Percentiles rank a stretch among this genome's conserved stretches.
Evolutionary conservation across 176 grass and related monocot genomes (phyloP).

Genomic region (Oryza meyeriana): DNA sequence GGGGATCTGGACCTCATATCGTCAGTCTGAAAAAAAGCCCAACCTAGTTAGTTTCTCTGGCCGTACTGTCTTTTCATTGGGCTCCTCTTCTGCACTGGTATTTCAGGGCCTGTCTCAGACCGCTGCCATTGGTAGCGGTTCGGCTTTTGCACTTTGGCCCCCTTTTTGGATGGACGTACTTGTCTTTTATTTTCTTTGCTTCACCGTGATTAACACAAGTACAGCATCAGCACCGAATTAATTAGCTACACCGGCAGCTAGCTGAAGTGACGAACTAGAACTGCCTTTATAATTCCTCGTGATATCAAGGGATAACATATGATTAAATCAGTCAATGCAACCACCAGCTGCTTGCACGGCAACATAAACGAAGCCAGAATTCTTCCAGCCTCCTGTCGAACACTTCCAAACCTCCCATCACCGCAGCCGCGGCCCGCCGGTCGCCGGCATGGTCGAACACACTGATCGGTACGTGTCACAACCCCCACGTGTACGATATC

Average conservation of each 20-base stretch:
- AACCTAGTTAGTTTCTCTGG: too few relatives aligned
- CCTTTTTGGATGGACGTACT: too few relatives aligned
- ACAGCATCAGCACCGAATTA: neutral
- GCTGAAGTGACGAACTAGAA: neutral
- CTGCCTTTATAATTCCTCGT: neutral
- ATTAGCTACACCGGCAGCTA: neutral
- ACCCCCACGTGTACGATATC: constrained; percentile 61
- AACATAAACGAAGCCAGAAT: neutral
- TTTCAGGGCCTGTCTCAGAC: too few relatives aligned
- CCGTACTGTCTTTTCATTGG: too few relatives aligned
- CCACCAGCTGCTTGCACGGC: neutral
- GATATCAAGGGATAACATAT: neutral
- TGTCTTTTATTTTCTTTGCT: neutral
- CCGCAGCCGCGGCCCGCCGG: neutral
- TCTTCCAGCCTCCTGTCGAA: neutral
- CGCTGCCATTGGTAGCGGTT: too few relatives aligned
- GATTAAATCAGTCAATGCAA: neutral
- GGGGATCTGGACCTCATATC: too few relatives aligned
- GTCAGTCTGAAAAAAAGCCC: too few relatives aligned
- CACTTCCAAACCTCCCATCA: neutral
- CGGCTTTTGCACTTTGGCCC: too few relatives aligned
- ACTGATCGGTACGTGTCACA: neutral
- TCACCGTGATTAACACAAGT: neutral
- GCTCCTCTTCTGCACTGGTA: too few relatives aligned
- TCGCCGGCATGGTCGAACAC: neutral